Conservation (phyloP, 768 basidiomycete genomes). For the Tricholomella constricta region DNA sequence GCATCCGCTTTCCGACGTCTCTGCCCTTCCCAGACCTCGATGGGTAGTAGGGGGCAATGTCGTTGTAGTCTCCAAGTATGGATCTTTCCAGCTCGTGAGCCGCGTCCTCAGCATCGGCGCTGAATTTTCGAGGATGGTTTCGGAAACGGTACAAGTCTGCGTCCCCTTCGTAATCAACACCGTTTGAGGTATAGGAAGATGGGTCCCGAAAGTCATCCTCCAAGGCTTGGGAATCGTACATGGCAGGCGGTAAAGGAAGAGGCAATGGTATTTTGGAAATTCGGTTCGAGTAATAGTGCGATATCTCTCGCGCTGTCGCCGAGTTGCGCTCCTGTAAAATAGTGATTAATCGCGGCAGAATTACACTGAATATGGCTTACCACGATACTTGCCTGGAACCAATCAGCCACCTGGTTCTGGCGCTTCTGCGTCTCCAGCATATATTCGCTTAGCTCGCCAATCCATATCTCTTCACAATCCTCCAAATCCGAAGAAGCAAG, state of each 20-base stretch:
- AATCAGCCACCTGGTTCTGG: slow-evolving; percentile 70
- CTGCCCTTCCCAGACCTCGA: slow-evolving; percentile 44
- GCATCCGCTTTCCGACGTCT: slow-evolving; percentile 51
- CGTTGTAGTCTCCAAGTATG: slow-evolving; percentile 42
- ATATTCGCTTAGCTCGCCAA: slow-evolving; percentile 67
- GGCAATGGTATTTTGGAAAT: slow-evolving; percentile 48
- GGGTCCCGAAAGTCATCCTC: slow-evolving; percentile 31
- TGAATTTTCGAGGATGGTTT: slow-evolving; percentile 35
- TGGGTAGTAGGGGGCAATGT: slow-evolving; percentile 20
- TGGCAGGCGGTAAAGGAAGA: slow-evolving; percentile 33
- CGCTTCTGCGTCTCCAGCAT: slow-evolving; percentile 72
- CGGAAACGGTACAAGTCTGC: slow-evolving; percentile 25
- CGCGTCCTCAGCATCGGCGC: slow-evolving; percentile 51
- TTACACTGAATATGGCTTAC: slow-evolving; percentile 39
- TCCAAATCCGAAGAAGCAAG: slow-evolving; percentile 77
- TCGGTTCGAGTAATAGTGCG: slow-evolving; percentile 56
- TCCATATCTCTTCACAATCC: slow-evolving; percentile 80
- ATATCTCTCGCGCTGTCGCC: slow-evolving; percentile 57
- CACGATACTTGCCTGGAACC: slow-evolving; percentile 67
- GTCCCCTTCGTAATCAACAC: slow-evolving; percentile 31
- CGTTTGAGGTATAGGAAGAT: slow-evolving; percentile 28
- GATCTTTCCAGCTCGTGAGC: slow-evolving; percentile 60
- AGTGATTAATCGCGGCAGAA: slow-evolving; percentile 1
- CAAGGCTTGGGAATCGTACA: slow-evolving; percentile 17
- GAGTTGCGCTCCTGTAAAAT: slow-evolving; percentile 68